Evolutionary conservation across 2,329 filamentous ascomycete genomes (phyloP), one percentile per base, ranked within the genome.

Genomic region (Aspergillus texensis): DNA sequence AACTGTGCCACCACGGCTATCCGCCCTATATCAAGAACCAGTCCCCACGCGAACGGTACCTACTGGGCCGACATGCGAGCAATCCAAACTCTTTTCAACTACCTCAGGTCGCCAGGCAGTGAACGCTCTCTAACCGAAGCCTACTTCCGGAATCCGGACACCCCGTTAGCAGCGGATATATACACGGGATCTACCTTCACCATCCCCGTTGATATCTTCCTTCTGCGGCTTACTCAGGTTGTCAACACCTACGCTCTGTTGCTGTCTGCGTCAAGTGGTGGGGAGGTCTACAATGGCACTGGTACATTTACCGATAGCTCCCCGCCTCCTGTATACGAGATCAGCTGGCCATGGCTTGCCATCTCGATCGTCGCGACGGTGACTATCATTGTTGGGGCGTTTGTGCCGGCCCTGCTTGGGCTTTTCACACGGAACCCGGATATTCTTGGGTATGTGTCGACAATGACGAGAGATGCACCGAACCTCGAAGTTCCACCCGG

Each of bases 381-480:
- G 30, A 30, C 48, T 11, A 6, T 36, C 21, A 24, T 21, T 16
- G 4, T 46, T 8, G n/a, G 45, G 9, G 45, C 21, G 0, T 11
- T 46, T n/a, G 21, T 21, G 1, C 45, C 21, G 0, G 21, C 21
- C 21, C 1, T 21, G 10, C 21, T 46, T 4, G 19, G 21, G 2
- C 6, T 46, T 5, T 26, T 57, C 8, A 62, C 45, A 4, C 9
- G 45, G 2, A 57, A 48, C 12, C 60, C 60, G 16, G 60, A 62
- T 55, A 55, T 62, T 28, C 46, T 62, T 9, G 60, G 60, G 4
- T 58, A 54, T 21, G 60, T 62, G 10, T 62, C 60, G 19, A 54
- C 60, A 12, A 14, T 54, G 24, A 62, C 60, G 9, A 21, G 45
- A n/a, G 45, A 58, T 39, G 43, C 50, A 24, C n/a, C 26, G 3